These are phyloP conservation scores for Alternaria triticimaculans DNA, from an alignment of 2,329 filamentous ascomycete species.

Conservation along the genomic window DNA sequence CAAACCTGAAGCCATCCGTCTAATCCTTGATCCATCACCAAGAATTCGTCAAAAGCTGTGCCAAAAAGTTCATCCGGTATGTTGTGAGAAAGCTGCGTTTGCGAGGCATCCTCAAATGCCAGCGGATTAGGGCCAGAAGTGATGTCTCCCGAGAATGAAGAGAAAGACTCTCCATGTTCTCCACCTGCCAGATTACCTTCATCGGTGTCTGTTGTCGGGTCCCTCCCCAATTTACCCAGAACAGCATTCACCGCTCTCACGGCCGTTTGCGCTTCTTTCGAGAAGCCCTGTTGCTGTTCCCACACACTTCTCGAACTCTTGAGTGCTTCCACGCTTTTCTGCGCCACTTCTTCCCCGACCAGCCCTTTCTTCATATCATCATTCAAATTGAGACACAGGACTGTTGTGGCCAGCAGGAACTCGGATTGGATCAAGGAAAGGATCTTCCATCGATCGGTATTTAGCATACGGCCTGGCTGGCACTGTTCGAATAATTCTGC, in stretches of 20 bases:
- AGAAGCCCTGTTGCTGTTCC: neutral
- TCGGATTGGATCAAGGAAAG: neutral
- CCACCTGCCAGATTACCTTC: neutral
- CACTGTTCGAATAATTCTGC: neutral
- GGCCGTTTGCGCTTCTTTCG: neutral
- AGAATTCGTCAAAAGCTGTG: neutral
- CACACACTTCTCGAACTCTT: neutral
- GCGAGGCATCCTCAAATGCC: neutral
- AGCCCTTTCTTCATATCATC: neutral
- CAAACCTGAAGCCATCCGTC: neutral
- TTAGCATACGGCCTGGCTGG: neutral
- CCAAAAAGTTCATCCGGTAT: neutral
- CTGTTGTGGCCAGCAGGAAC: neutral
- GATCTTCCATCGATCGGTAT: neutral
- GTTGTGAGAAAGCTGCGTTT: neutral
- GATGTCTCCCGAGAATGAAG: neutral
- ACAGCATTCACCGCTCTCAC: neutral
- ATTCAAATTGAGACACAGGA: neutral
- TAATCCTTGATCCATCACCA: neutral
- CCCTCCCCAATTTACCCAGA: neutral
- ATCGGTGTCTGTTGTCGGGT: neutral
- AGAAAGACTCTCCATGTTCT: neutral
- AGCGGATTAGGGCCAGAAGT: neutral
- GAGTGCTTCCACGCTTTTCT: neutral
- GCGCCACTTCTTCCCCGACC: neutral